Percentiles rank a stretch among this genome's conserved stretches.
Conservation (phyloP, 139 green algal species). For the Chlorella ohadii region DNA sequence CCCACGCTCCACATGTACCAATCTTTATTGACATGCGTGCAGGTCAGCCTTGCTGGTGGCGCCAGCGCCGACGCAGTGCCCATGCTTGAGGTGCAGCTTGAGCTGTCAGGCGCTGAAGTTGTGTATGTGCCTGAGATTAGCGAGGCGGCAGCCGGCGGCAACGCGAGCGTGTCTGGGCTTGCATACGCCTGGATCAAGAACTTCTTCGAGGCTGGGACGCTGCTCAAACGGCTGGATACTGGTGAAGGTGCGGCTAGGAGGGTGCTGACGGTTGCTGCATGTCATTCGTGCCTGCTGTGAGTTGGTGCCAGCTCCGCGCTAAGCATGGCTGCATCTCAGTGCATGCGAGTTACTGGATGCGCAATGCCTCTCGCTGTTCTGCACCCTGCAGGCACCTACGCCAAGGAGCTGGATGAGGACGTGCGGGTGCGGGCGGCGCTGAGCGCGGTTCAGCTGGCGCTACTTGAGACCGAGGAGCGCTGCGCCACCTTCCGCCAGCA, state of each 20-base stretch:
- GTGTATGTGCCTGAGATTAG: constrained; percentile 85
- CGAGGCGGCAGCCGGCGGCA: constrained; percentile 30
- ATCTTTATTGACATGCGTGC: neutral
- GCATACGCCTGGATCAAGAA: constrained; percentile 80
- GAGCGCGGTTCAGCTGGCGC: constrained; percentile 61
- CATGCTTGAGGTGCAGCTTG: constrained; percentile 87
- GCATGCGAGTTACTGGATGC: no score
- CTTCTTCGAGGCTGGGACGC: constrained; percentile 74
- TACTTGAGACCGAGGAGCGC: constrained; percentile 72
- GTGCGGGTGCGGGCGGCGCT: constrained; percentile 78
- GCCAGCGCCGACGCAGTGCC: constrained; percentile 67
- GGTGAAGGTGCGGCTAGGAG: constrained; percentile 62
- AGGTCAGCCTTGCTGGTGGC: constrained; percentile 80
- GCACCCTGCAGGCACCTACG: constrained; percentile 75
- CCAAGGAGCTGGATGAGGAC: constrained; percentile 91
- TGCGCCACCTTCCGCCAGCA: constrained; percentile 82
- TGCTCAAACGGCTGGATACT: constrained; percentile 89
- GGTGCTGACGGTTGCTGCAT: neutral
- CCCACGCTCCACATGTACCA: neutral
- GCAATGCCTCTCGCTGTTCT: no score
- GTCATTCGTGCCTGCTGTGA: no score
- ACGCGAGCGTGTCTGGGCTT: constrained; percentile 73
- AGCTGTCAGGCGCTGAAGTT: constrained; percentile 81
- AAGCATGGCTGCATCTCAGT: no score
- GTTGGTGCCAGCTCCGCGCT: no score